phyloP scores from a whole-genome alignment of 2,329 filamentous ascomycete genomes.

The Reticulascus tulasneorum region DNA sequence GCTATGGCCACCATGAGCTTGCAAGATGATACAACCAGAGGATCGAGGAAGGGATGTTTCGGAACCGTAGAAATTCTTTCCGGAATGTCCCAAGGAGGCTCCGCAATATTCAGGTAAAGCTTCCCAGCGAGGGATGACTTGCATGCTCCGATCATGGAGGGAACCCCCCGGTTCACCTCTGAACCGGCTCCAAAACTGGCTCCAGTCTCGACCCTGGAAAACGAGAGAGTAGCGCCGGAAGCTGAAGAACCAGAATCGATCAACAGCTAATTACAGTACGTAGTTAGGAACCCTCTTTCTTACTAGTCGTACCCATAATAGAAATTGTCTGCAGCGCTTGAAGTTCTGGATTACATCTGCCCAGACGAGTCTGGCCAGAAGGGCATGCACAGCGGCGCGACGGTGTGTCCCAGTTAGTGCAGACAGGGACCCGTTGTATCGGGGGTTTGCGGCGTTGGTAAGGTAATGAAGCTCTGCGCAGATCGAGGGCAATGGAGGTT shows the following conservation, averaged over 20 bases:
- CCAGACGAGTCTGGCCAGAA: slow-evolving; percentile 3
- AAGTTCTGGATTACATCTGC: slow-evolving; percentile 4
- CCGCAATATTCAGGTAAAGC: neutral
- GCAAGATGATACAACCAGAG: neutral
- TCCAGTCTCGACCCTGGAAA: neutral
- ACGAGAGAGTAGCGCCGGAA: slow-evolving; percentile 2
- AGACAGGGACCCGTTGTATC: too few relatives aligned
- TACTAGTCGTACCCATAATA: too few relatives aligned
- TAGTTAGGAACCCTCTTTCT: too few relatives aligned
- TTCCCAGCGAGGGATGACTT: slow-evolving; percentile 6
- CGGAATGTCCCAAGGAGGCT: slow-evolving; percentile 2
- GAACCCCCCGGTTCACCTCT: slow-evolving; percentile 10
- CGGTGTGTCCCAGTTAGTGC: slow-evolving; percentile 8
- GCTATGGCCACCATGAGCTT: neutral
- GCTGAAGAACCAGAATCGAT: slow-evolving; percentile 4
- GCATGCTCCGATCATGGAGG: slow-evolving; percentile 13
- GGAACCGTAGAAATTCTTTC: slow-evolving; percentile 1
- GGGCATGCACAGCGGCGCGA: slow-evolving; percentile 4
- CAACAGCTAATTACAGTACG: too few relatives aligned
- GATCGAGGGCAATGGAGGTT: slow-evolving; percentile 10
- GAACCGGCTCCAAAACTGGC: slow-evolving; percentile 8
- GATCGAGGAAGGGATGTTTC: slow-evolving; percentile 1
- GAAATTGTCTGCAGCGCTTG: too few relatives aligned
- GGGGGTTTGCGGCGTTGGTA: too few relatives aligned
- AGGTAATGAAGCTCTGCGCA: slow-evolving; percentile 9